Conservation (phyloP, 306 rosid species). For the Malus asiatica region DNA sequence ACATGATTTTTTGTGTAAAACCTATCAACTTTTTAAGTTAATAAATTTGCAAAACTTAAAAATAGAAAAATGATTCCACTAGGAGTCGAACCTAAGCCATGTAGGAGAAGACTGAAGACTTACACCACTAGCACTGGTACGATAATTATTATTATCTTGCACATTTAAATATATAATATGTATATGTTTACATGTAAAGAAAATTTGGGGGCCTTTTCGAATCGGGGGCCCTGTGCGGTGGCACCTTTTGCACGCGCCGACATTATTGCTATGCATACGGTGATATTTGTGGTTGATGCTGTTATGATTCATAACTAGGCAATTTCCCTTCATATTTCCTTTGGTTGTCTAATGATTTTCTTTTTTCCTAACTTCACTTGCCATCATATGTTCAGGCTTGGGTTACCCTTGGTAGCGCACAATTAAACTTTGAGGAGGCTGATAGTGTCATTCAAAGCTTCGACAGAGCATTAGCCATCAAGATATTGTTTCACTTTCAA, state of each 20-base stretch:
- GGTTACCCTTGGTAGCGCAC: slow-evolving; percentile 94
- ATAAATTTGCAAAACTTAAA: no score
- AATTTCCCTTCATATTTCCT: background rate
- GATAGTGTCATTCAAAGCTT: slow-evolving; percentile 77
- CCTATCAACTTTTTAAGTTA: no score
- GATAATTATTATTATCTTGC: no score
- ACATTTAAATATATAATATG: no score
- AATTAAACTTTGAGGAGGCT: slow-evolving; percentile 86
- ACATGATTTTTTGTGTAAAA: no score
- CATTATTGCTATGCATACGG: background rate
- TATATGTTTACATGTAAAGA: no score
- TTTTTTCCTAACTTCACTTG: background rate
- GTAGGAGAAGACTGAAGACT: no score
- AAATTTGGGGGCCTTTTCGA: no score
- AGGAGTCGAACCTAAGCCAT: no score
- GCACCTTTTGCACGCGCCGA: background rate
- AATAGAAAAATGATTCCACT: no score
- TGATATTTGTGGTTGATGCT: background rate
- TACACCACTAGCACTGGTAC: no score
- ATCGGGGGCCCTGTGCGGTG: background rate
- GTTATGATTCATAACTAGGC: background rate
- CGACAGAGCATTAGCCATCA: slow-evolving; percentile 69
- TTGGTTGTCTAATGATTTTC: background rate
- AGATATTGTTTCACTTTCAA: slow-evolving; percentile 39
- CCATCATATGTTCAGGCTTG: slow-evolving; percentile 50